Evolutionary conservation across 371 early-diverging fungal genomes (phyloP).

Genomic region (Cokeromyces recurvatus): DNA sequence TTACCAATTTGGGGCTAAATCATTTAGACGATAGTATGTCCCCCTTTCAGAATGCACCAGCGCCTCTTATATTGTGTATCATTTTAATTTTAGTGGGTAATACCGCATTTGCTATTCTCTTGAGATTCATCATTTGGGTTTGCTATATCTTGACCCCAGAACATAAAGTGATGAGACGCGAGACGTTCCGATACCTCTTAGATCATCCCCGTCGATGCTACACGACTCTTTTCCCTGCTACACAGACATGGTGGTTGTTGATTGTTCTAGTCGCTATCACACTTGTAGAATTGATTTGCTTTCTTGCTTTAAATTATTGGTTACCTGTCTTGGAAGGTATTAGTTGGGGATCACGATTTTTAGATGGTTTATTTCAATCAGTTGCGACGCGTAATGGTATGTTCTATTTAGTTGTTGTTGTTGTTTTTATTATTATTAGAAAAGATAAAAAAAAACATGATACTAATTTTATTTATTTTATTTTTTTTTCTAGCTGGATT

Average conservation of each 20-base stretch:
- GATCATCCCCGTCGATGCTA: constrained; percentile 48
- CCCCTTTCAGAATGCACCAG: constrained; percentile 39
- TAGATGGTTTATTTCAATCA: constrained; percentile 47
- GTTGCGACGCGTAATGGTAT: constrained; percentile 45
- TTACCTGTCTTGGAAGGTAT: constrained; percentile 32
- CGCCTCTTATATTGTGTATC: constrained; percentile 29
- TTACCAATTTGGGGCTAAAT: constrained; percentile 39
- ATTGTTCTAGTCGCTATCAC: constrained; percentile 37
- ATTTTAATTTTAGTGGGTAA: constrained; percentile 39
- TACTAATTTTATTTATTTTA: background rate
- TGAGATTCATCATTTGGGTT: constrained; percentile 40
- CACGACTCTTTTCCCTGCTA: constrained; percentile 40
- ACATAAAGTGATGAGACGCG: constrained; percentile 24
- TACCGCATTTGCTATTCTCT: constrained; percentile 39
- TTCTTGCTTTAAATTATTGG: constrained; percentile 42
- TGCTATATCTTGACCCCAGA: constrained; percentile 27
- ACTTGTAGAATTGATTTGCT: constrained; percentile 32
- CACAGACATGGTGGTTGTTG: constrained; percentile 44
- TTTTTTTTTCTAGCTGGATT: constrained; percentile 28
- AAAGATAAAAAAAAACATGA: too few species aligned
- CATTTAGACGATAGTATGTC: constrained; percentile 38
- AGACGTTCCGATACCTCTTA: constrained; percentile 34
- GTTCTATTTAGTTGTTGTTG: background rate
- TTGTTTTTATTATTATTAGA: too few species aligned
- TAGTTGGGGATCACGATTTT: constrained; percentile 37